Evolutionary conservation across 2,329 filamentous ascomycete genomes (phyloP).

Genomic region (Nothopassalora personata): DNA sequence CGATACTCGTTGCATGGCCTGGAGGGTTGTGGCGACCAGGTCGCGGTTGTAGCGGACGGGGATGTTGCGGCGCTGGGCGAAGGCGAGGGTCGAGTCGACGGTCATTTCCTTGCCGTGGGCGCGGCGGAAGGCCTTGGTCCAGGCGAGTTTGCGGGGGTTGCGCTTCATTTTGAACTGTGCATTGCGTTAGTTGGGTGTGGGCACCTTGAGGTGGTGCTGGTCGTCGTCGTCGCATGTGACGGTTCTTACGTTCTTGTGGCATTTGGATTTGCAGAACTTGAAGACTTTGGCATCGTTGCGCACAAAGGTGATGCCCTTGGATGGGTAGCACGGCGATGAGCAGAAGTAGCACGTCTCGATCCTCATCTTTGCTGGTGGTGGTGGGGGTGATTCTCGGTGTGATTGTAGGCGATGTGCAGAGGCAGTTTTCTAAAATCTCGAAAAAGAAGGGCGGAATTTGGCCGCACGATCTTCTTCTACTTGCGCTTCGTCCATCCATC

Average conservation of each 20-base stretch:
- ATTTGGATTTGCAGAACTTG: conserved; percentile 63
- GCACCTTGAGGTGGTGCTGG: neutral
- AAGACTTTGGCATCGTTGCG: conserved; percentile 62
- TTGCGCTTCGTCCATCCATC: too few species aligned
- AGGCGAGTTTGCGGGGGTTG: conserved; percentile 91
- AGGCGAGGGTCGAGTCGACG: conserved; percentile 88
- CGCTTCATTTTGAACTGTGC: conserved; percentile 90
- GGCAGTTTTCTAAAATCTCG: neutral
- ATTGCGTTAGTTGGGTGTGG: neutral
- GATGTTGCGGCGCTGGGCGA: conserved; percentile 87
- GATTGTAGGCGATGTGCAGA: neutral
- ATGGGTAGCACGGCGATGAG: conserved; percentile 61
- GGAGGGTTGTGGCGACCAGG: conserved; percentile 77
- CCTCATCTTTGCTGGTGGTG: conserved; percentile 30
- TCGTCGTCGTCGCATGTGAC: neutral
- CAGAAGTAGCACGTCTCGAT: conserved; percentile 68
- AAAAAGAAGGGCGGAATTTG: too few species aligned
- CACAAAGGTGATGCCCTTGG: conserved; percentile 62
- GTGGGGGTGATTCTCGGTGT: neutral
- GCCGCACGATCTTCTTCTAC: too few species aligned
- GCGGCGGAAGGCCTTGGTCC: conserved; percentile 90
- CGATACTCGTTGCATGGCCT: conserved; percentile 83
- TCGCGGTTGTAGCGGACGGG: conserved; percentile 95
- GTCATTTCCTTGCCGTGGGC: conserved; percentile 78
- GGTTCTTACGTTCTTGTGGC: conserved; percentile 53